Evolutionary conservation across 2,329 filamentous ascomycete species (phyloP), one percentile per base, ranked within the genome.

Genomic region (Pseudovirgaria hyperparasitica): DNA sequence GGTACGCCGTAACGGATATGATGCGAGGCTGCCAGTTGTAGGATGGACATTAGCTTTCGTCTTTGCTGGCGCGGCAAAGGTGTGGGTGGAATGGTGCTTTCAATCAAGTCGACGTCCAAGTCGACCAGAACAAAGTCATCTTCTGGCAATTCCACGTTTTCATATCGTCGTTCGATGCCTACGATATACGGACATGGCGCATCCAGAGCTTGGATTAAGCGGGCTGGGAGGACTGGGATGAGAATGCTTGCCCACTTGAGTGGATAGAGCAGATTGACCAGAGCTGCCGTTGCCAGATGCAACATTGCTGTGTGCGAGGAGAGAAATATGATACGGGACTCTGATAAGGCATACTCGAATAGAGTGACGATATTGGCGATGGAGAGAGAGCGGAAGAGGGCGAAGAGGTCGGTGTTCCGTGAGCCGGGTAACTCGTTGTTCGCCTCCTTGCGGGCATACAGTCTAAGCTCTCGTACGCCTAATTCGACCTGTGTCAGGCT

Each of bases 221-320:
- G 74, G 6, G 84, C 82, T 5, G 87, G 87, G 6, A 98, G 67
- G 18, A 96, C 69, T 2, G 87, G 87, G 37, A 96, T 94, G 48
- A 93, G 85, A 25, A 96, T 84, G 41, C 86, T 92, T 3, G 82
- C 73, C 87, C 90, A 96, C 37, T 84, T 80, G 27, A 96, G 62
- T 6, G 86, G 87, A 50, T 93, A 98, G 12, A 98, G 60, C 19
- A 96, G 62, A 50, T 77, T 86, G 17, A 72, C 71, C 31, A 96
- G 62, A n/a, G 87, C 85, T 51, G 85, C 76, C 43, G 81, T 92
- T 19, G 85, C 87, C 23, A 96, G 69, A 46, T 96, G 85, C 31
- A 98, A 67, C 90, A 98, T 96, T 26, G 85, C 78, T 2, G 87
- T 90, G 51, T 98, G 86, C 2, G 86, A 93, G 6, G 90, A 96